Conservation (phyloP, 192 early-diverging fungal genomes). For the Coemansia sp. region DNA sequence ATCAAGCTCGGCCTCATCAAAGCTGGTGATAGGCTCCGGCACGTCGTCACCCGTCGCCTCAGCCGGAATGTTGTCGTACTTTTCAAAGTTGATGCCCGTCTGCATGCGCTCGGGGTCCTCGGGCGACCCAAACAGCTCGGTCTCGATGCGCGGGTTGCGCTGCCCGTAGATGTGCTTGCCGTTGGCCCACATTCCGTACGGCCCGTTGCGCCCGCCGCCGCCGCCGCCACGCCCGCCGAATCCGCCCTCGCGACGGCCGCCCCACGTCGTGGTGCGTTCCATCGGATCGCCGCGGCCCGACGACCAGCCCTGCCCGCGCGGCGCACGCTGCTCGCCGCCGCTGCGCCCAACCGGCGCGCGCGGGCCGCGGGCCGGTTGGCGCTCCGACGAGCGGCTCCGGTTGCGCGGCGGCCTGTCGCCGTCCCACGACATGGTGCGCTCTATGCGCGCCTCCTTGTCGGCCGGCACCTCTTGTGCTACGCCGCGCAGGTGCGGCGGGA, state of each 20-base stretch:
- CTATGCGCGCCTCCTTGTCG: slow-evolving; percentile 40
- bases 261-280: slow-evolving; percentile 52
- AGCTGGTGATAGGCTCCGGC: slow-evolving; percentile 62
- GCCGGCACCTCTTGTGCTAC: slow-evolving; percentile 46
- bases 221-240: slow-evolving; percentile 23
- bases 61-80: slow-evolving; percentile 98
- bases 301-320: slow-evolving; percentile 39
- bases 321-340: slow-evolving; percentile 37
- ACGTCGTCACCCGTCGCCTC: slow-evolving; percentile 74
- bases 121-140: slow-evolving; percentile 66
- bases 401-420: slow-evolving; percentile 42
- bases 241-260: slow-evolving; percentile 45
- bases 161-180: slow-evolving; percentile 76
- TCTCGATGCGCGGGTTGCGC: slow-evolving; percentile 74
- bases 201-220: slow-evolving; percentile 33
- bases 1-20: slow-evolving; percentile 74
- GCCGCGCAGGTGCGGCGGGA: slow-evolving; percentile 67
- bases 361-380: slow-evolving; percentile 9
- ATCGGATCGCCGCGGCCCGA: slow-evolving; percentile 31
- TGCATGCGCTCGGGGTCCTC: slow-evolving; percentile 75
- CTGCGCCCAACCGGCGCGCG: slow-evolving; percentile 29
- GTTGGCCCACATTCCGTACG: slow-evolving; percentile 65
- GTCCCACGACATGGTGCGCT: slow-evolving; percentile 54
- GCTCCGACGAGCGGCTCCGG: slow-evolving; percentile 41
- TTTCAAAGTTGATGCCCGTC: slow-evolving; percentile 98